Base-by-base conservation (phyloP, 2,329 filamentous ascomycete species). In the Phaeosphaeriaceae sp. region DNA sequence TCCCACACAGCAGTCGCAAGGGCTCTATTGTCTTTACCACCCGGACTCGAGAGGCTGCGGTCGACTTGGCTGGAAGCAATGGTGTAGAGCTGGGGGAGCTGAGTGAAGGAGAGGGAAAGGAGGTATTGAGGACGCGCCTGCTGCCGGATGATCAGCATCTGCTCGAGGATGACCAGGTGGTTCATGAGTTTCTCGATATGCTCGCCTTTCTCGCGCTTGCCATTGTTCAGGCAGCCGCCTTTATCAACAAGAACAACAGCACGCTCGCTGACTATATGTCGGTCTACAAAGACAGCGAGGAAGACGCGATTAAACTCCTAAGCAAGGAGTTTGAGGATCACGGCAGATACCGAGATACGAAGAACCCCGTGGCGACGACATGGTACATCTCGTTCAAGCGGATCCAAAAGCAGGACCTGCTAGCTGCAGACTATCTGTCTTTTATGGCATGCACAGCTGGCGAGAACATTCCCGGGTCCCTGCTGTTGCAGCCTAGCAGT, bases 351-450 rank as follows among this genome's bases (percentile, higher is more conserved):
- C 20, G 13, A 4, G 44, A 29, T n/a, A 11, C n/a, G 2, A 26
- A 39, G 33, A 49, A 44, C 33, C 17, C 46, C 3, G 28, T 49
- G 34, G 72, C 72, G 0, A 71, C 61, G 0, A 77, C 76, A 0
- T 78, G 67, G 68, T 47, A 76, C 0, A 65, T 78, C 4, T 76
- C 75, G 0, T 79, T 79, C 41, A 58, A 74, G 16, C 68, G 46
- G 15, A 49, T 53, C 7, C 41, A 33, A 20, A 21, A 15, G 13
- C 18, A 74, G 0, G 50, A 74, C 23, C 4, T 29, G 1, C 30
- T 47, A 3, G 76, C 75, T 0, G 71, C 71, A 67, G 76, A 17
- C 70, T 72, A 1, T n/a, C 41, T 57, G 11, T 41, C 35, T 2
- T 42, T 50, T 26, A 40, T 50, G 42, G 23, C 42, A 8, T 50